These are phyloP conservation scores for Mucor racemosus DNA, from an alignment of 371 early-diverging fungal genomes.

Conservation along the genomic window DNA sequence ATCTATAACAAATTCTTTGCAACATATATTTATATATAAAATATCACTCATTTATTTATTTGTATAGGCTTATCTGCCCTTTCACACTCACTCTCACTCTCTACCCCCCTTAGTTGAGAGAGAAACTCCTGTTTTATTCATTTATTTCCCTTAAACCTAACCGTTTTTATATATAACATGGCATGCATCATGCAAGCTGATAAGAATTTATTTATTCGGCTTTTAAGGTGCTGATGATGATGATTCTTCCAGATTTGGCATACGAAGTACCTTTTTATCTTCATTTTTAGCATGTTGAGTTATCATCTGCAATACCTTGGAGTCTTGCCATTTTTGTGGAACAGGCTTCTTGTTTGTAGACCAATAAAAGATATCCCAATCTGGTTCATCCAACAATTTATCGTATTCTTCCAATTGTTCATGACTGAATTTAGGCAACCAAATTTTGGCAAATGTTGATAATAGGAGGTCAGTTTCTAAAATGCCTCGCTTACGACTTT, in stretches of 20 bases:
- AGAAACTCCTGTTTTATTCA: conserved; percentile 8
- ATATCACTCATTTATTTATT: not conserved
- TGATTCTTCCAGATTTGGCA: conserved; percentile 70
- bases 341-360: conserved; percentile 71
- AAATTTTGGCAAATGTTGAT: conserved; percentile 83
- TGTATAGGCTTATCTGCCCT: not conserved
- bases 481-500: conserved; percentile 94
- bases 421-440: conserved; percentile 57
- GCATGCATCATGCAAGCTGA: conserved; percentile 24
- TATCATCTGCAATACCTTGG: conserved; percentile 65
- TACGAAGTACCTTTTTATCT: conserved; percentile 67
- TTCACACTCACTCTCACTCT: not conserved
- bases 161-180: conserved; percentile 14
- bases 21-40: conserved; percentile 2
- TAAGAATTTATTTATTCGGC: conserved; percentile 16
- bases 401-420: conserved; percentile 81
- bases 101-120: not conserved
- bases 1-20: conserved; percentile 11
- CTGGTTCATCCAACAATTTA: conserved; percentile 85
- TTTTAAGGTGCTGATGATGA: conserved; percentile 6
- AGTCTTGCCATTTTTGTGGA: conserved; percentile 60
- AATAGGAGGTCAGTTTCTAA: conserved; percentile 92
- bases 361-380: conserved; percentile 98
- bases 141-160: conserved; percentile 14
- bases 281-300: conserved; percentile 72